Conservation (phyloP, 1,284 basidiomycete genomes). For the Ustilago cynodontis region DNA sequence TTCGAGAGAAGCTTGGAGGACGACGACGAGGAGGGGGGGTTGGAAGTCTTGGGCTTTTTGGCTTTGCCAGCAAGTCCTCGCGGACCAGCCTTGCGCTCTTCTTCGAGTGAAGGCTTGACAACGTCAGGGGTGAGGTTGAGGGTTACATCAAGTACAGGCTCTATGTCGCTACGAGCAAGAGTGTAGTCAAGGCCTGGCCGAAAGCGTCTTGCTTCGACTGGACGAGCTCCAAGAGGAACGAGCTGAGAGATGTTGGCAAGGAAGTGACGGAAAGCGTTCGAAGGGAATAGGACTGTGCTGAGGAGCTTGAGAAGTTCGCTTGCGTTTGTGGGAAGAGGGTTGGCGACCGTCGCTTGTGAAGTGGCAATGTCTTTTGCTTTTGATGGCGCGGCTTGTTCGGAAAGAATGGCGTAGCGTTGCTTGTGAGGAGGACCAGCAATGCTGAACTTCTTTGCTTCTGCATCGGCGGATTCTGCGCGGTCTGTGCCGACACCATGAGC, state of each 20-base stretch:
- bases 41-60: constrained; percentile 37
- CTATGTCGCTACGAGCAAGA: constrained; percentile 87
- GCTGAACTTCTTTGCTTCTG: constrained; percentile 74
- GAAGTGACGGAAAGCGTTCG: constrained; percentile 89
- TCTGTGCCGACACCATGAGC: constrained; percentile 56
- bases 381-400: constrained; percentile 34
- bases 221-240: constrained; percentile 79
- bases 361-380: constrained; percentile 37
- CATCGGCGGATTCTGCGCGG: constrained; percentile 21
- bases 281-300: constrained; percentile 75
- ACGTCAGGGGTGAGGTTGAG: constrained; percentile 86
- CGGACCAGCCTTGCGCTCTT: constrained; percentile 54
- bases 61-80: constrained; percentile 67
- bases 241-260: constrained; percentile 83
- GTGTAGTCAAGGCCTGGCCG: constrained; percentile 95
- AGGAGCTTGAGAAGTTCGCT: constrained; percentile 57
- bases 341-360: constrained; percentile 19
- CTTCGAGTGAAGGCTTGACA: constrained; percentile 54
- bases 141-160: constrained; percentile 82
- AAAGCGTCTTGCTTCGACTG: constrained; percentile 83
- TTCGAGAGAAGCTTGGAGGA: constrained; percentile 40
- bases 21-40: constrained; percentile 7
- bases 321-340: constrained; percentile 47
- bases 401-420: constrained; percentile 83
- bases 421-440: constrained; percentile 91